phyloP scores from a whole-genome alignment of 2,329 filamentous ascomycete genomes.

The Fusarium solani-melongenae region DNA sequence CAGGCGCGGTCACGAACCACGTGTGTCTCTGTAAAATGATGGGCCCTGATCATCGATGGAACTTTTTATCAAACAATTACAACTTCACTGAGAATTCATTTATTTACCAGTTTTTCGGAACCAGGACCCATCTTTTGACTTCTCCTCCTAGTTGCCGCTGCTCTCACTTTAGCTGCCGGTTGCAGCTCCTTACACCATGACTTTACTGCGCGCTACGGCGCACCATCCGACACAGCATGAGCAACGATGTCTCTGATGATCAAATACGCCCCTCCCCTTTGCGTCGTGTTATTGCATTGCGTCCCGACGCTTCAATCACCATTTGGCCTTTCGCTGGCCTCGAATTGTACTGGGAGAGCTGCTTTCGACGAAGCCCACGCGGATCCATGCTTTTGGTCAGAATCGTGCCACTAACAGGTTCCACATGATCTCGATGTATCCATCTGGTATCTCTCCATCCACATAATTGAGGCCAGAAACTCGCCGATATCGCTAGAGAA shows the following conservation, averaged over 20 bases:
- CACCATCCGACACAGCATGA: not conserved
- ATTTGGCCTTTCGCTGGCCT: not conserved
- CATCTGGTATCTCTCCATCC: not conserved
- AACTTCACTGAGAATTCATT: not conserved
- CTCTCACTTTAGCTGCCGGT: constrained; percentile 6
- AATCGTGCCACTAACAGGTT: constrained; percentile 26
- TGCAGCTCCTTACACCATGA: not conserved
- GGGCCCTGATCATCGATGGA: not conserved
- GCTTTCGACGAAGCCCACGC: constrained; percentile 2
- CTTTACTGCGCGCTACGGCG: not conserved
- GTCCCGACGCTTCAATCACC: not conserved
- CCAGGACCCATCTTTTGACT: not conserved
- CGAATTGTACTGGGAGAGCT: not conserved
- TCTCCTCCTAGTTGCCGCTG: not conserved
- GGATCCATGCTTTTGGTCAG: constrained; percentile 13
- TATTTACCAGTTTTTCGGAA: constrained; percentile 1
- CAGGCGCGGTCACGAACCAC: not conserved
- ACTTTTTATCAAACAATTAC: not conserved
- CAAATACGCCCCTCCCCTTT: not conserved
- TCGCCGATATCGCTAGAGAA: not conserved
- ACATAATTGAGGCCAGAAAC: not conserved
- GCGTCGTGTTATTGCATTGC: not conserved
- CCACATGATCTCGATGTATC: constrained; percentile 18
- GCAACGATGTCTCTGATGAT: not conserved
- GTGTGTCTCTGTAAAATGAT: not conserved